These are phyloP conservation scores for Colletotrichum horii DNA, from an alignment of 2,329 filamentous ascomycete genomes.

Conservation along the genomic window DNA sequence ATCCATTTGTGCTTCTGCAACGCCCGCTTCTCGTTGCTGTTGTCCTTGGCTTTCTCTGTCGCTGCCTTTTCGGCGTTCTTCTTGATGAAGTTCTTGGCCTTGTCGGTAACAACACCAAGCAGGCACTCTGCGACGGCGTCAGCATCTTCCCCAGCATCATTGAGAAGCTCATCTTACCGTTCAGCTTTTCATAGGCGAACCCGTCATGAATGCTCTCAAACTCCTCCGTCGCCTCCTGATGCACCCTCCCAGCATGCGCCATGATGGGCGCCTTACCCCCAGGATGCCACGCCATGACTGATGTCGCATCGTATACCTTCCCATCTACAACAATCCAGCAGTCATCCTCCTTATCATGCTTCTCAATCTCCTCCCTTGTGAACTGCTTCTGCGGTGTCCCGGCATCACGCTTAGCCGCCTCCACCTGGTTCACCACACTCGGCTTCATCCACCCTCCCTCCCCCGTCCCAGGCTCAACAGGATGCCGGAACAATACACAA, in stretches of 20 bases:
- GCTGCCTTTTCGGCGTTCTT: conserved; percentile 43
- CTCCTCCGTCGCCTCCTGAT: conserved; percentile 52
- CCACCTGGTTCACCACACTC: conserved; percentile 48
- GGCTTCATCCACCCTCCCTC: conserved; percentile 57
- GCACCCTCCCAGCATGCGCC: conserved; percentile 53
- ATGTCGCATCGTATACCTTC: conserved; percentile 56
- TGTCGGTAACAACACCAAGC: conserved; percentile 53
- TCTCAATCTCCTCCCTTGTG: conserved; percentile 58
- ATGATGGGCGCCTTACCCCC: conserved; percentile 53
- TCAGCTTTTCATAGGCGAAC: conserved; percentile 53
- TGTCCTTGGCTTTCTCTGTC: conserved; percentile 36
- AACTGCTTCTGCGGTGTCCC: conserved; percentile 54
- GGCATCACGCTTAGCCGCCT: conserved; percentile 46
- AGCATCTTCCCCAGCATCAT: background rate
- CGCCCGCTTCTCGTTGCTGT: conserved; percentile 33
- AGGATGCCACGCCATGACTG: conserved; percentile 52
- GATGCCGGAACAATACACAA: conserved; percentile 49
- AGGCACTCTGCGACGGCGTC: conserved; percentile 46
- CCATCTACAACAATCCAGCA: conserved; percentile 60
- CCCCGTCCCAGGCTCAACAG: conserved; percentile 45
- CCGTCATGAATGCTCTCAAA: conserved; percentile 57
- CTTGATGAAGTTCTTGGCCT: conserved; percentile 51
- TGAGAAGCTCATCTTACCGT: conserved; percentile 30
- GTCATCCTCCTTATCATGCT: conserved; percentile 50
- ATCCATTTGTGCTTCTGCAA: conserved; percentile 52